phyloP scores from a whole-genome alignment of 2,329 filamentous ascomycete genomes.

The Ampelomyces quisqualis region DNA sequence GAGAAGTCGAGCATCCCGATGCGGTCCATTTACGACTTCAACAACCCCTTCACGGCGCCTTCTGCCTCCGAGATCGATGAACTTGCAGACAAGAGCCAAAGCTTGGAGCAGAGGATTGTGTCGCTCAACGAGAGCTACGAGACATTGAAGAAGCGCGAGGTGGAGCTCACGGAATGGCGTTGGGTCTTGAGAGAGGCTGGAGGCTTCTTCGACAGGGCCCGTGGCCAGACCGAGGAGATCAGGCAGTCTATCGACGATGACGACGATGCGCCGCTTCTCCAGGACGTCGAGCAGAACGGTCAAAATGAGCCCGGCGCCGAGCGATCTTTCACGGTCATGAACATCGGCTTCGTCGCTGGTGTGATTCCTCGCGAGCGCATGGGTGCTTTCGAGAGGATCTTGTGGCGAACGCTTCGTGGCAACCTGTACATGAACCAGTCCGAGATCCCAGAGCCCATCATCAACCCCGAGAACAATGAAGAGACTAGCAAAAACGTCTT shows the following conservation, averaged over 20 bases:
- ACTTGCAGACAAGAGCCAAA: conserved; percentile 86
- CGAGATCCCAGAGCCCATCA: conserved; percentile 89
- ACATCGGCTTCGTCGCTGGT: conserved; percentile 96
- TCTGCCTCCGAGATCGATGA: conserved; percentile 96
- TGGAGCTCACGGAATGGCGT: conserved; percentile 96
- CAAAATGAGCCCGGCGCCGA: conserved; percentile 68
- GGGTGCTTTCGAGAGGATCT: conserved; percentile 91
- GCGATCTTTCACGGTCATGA: conserved; percentile 92
- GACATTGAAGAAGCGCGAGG: conserved; percentile 94
- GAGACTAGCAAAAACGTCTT: conserved; percentile 96
- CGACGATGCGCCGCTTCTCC: conserved; percentile 89
- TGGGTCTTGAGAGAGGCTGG: conserved; percentile 96
- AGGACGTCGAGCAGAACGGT: conserved; percentile 84
- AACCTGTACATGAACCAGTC: conserved; percentile 99
- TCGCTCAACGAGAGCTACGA: conserved; percentile 98
- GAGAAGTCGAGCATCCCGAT: conserved; percentile 86
- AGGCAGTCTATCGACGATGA: conserved; percentile 78
- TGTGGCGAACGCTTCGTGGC: conserved; percentile 94
- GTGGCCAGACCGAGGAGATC: conserved; percentile 96
- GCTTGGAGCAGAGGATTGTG: conserved; percentile 84
- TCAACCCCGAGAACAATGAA: conserved; percentile 92
- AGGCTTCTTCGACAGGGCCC: conserved; percentile 94
- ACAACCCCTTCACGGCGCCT: conserved; percentile 80
- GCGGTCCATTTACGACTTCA: conserved; percentile 87
- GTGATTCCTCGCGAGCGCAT: conserved; percentile 93